Evolutionary conservation across 768 basidiomycete genomes (phyloP).

Genomic region (Daedaleopsis sinensis): DNA sequence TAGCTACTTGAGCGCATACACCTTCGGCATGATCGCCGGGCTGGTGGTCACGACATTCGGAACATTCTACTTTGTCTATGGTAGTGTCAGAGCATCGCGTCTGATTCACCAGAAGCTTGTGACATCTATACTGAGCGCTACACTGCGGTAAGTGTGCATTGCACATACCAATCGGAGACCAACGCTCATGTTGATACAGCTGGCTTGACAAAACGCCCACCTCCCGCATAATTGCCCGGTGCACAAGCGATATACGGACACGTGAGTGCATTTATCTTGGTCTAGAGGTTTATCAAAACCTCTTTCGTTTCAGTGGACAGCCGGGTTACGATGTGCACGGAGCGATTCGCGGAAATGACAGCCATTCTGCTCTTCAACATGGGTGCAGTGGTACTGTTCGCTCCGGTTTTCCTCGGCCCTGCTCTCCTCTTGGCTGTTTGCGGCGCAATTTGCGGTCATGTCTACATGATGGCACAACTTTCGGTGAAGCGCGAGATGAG

Average conservation of each 20-base stretch:
- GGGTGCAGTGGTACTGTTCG: constrained; percentile 40
- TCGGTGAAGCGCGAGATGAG: constrained; percentile 61
- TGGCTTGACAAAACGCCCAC: constrained; percentile 56
- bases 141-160: constrained; percentile 34
- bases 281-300: background rate
- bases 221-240: constrained; percentile 64
- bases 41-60: constrained; percentile 5
- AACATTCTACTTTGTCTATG: constrained; percentile 42
- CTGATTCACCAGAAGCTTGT: constrained; percentile 55
- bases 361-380: constrained; percentile 37
- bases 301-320: constrained; percentile 36
- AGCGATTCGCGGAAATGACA: constrained; percentile 33
- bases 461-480: constrained; percentile 62
- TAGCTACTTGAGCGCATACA: constrained; percentile 53
- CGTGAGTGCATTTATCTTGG: constrained; percentile 21
- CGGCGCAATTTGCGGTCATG: constrained; percentile 46
- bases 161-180: constrained; percentile 33
- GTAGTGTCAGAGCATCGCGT: constrained; percentile 55
- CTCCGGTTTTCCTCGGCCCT: constrained; percentile 45
- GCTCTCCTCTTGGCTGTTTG: constrained; percentile 40
- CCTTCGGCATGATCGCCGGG: constrained; percentile 35
- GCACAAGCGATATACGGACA: constrained; percentile 64
- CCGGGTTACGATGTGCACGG: constrained; percentile 30
- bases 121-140: constrained; percentile 51
- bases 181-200: constrained; percentile 33